Evolutionary conservation across 2,329 filamentous ascomycete genomes (phyloP).

Genomic region (Bipolaris oryzae): DNA sequence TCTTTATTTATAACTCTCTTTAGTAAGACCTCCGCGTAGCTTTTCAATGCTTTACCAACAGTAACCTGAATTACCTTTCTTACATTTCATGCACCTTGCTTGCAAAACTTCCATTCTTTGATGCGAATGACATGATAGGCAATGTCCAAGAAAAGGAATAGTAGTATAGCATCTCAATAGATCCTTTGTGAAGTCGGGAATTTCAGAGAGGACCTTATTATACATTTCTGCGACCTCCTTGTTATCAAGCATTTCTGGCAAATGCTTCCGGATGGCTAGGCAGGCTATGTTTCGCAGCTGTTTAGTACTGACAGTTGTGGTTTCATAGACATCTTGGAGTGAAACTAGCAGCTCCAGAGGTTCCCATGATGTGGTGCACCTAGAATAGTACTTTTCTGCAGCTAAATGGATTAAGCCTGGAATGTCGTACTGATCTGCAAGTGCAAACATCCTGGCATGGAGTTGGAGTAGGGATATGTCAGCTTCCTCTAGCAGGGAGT

Average conservation of each 20-base stretch:
- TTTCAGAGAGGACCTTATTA: neutral
- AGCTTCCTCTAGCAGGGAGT: neutral
- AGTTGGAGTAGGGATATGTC: neutral
- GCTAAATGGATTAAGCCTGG: neutral
- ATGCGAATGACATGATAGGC: neutral
- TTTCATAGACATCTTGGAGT: neutral
- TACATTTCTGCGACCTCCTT: neutral
- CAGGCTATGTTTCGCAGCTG: neutral
- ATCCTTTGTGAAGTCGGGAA: neutral
- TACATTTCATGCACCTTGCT: slow-evolving; percentile 1
- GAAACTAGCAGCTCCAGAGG: neutral
- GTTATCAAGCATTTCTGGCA: neutral
- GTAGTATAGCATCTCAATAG: neutral
- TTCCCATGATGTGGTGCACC: neutral
- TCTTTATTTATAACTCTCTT: neutral
- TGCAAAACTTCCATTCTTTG: neutral
- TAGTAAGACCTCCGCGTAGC: neutral
- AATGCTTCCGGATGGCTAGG: neutral
- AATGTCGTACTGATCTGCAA: neutral
- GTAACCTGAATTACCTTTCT: neutral
- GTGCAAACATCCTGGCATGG: neutral
- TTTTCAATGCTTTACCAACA: neutral
- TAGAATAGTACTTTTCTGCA: neutral
- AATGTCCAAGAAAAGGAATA: neutral
- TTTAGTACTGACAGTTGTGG: neutral